Percentiles rank a stretch among this genome's conserved stretches.
phyloP scores from a whole-genome alignment of 2,329 filamentous ascomycete genomes.

The Pseudonectria buxi region DNA sequence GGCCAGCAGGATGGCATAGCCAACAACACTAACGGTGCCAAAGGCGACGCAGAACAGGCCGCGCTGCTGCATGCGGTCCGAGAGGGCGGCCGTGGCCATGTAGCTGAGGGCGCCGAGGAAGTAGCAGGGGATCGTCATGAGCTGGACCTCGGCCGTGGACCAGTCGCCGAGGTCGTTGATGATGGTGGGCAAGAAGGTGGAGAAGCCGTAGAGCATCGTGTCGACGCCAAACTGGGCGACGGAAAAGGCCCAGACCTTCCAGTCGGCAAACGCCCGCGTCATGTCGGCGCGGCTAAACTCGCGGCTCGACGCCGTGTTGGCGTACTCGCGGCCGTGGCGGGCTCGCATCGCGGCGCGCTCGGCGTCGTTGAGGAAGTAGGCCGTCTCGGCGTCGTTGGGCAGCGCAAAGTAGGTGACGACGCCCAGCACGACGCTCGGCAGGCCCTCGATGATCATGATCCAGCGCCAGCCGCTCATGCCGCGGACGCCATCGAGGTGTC shows the following conservation, averaged over 20 bases:
- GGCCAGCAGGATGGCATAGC: constrained; percentile 62
- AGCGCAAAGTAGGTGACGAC: constrained; percentile 27
- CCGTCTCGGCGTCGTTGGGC: constrained; percentile 39
- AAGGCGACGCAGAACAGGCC: constrained; percentile 59
- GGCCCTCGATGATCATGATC: constrained; percentile 54
- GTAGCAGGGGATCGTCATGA: constrained; percentile 74
- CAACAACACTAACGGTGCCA: constrained; percentile 55
- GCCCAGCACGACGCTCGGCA: constrained; percentile 35
- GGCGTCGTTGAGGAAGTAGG: constrained; percentile 50
- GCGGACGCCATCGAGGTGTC: constrained; percentile 60
- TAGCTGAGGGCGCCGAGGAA: constrained; percentile 64
- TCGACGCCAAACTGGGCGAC: constrained; percentile 65
- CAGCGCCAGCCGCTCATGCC: constrained; percentile 65
- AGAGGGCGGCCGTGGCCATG: constrained; percentile 57
- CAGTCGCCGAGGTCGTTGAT: constrained; percentile 62
- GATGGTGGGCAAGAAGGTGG: constrained; percentile 73
- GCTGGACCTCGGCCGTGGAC: constrained; percentile 59
- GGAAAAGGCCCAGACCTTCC: constrained; percentile 68
- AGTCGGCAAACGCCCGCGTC: constrained; percentile 60
- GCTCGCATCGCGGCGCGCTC: constrained; percentile 60
- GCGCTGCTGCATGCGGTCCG: constrained; percentile 60
- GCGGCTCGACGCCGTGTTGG: constrained; percentile 39
- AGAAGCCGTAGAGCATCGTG: constrained; percentile 71
- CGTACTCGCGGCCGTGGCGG: constrained; percentile 35
- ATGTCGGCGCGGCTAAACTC: constrained; percentile 54